Evolutionary conservation across 129 eudicot species (phyloP), one percentile per base, ranked within the genome.

Genomic region (Tagetes patula): DNA sequence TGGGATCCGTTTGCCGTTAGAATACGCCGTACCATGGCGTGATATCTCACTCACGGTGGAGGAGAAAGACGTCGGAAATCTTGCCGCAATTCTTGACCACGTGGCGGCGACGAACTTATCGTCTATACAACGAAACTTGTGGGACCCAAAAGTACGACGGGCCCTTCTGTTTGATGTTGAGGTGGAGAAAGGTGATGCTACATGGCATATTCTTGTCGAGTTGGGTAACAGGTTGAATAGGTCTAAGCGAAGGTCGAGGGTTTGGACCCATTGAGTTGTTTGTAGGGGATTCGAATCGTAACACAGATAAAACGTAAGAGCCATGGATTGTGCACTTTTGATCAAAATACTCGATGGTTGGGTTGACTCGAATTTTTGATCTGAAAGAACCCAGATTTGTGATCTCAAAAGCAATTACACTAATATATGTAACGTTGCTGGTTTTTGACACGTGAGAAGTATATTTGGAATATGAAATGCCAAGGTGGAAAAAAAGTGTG

Each of bases 41-140:
- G 88, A 94, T 10, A 94, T 94, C 11, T 86, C 96, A 0, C 78
- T 94, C n/a, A 86, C 89, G 8, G 93, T 94, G 77, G 77, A 67
- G 77, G 97, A 94, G 79, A 76, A 47, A 56, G 96, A 90, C 82
- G 87, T 90, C 81, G 85, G 74, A 3, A 71, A 79, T 33, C 68
- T 94, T 55, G 93, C 84, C 6, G 73, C 63, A 4, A 82, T 90
- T 12, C 91, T 94, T 6, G 91, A 86, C 4, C 65, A 86, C 80
- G 98, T 94, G 85, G 90, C 87, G 8, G 14, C 65, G 4, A 90
- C 91, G 0, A 90, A 94, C 52, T 72, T 90, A 0, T 71, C 93
- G 0, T 3, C 67, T 0, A 90, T 90, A 5, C 96, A 90, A 77
- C 55, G 70, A 42, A 90, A 75, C 56, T 65, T 94, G 70, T 75